A percentile compares a stretch with the other conserved stretches of the same genome.
Evolutionary conservation across 1,284 basidiomycete species (phyloP).

Genomic region (Flammula alnicola): DNA sequence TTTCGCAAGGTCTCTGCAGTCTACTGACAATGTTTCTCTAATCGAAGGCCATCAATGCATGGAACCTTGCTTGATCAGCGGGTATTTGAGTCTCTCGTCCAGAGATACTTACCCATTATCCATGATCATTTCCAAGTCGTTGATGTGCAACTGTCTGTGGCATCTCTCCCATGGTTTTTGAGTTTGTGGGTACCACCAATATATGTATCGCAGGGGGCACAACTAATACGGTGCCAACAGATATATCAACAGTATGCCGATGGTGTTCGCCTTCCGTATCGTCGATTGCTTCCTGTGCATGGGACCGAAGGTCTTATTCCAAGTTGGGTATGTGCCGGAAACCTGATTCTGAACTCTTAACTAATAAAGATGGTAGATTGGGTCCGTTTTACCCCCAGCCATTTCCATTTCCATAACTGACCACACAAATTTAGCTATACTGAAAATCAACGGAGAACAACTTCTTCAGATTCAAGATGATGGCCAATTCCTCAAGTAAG

Average conservation of each 20-base stretch:
- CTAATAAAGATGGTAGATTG: conserved; percentile 29
- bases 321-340: conserved; percentile 78
- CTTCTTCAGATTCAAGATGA: conserved; percentile 97
- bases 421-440: conserved; percentile 67
- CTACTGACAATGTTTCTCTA: conserved; percentile 5
- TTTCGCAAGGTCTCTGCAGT: not conserved
- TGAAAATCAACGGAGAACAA: conserved; percentile 98
- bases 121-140: conserved; percentile 92
- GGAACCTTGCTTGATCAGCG: conserved; percentile 97
- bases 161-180: conserved; percentile 97
- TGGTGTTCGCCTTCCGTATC: conserved; percentile 98
- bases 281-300: conserved; percentile 99
- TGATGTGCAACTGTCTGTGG: conserved; percentile 97
- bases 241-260: conserved; percentile 98
- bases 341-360: conserved; percentile 2
- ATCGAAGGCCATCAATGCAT: conserved; percentile 91
- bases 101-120: conserved; percentile 88
- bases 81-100: conserved; percentile 97
- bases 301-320: conserved; percentile 98
- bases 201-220: not conserved
- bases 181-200: conserved; percentile 66
- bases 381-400: conserved; percentile 28
- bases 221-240: conserved; percentile 42
- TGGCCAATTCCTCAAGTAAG: conserved; percentile 93
- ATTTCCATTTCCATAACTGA: conserved; percentile 5